A percentile compares a stretch with the other conserved stretches of the same genome.
phyloP scores from a whole-genome alignment of 768 basidiomycete species.

The Mycena kentingensis region DNA sequence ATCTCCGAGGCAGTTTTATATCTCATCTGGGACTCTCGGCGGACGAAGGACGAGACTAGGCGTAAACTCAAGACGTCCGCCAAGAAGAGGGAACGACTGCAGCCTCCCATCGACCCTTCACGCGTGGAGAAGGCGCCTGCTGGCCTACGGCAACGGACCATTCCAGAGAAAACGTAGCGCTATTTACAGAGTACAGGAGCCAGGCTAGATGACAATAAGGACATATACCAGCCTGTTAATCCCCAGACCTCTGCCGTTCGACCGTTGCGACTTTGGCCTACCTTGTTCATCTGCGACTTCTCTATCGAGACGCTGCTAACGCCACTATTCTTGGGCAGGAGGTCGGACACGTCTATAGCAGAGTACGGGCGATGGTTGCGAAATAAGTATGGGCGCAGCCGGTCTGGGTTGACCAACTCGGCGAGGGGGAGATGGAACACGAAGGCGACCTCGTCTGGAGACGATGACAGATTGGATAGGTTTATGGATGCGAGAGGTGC shows the following conservation, averaged over 20 bases:
- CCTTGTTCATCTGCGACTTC: slow-evolving; percentile 37
- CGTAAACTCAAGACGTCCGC: slow-evolving; percentile 27
- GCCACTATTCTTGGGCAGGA: slow-evolving; percentile 34
- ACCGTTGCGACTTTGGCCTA: no score
- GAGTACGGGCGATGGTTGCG: slow-evolving; percentile 61
- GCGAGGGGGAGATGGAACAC: slow-evolving; percentile 72
- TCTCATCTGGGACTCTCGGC: slow-evolving; percentile 69
- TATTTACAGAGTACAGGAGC: slow-evolving; percentile 54
- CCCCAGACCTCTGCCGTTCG: slow-evolving; percentile 76
- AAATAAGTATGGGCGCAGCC: slow-evolving; percentile 56
- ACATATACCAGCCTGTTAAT: slow-evolving; percentile 82
- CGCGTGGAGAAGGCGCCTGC: slow-evolving; percentile 9
- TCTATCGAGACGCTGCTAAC: slow-evolving; percentile 10
- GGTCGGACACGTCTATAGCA: slow-evolving; percentile 67
- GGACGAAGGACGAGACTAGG: slow-evolving; percentile 24
- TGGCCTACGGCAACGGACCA: slow-evolving; percentile 18
- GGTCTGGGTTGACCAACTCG: slow-evolving; percentile 47
- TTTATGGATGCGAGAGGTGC: slow-evolving; percentile 63
- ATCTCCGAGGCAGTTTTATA: slow-evolving; percentile 69
- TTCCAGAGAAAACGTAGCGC: slow-evolving; percentile 7
- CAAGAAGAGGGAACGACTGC: slow-evolving; percentile 40
- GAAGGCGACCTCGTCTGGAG: slow-evolving; percentile 64
- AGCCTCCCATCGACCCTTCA: slow-evolving; percentile 8
- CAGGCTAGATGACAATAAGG: slow-evolving; percentile 61
- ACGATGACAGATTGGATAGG: slow-evolving; percentile 50